A percentile compares a stretch with the other conserved stretches of the same genome.
phyloP scores from a whole-genome alignment of 225 moss, liverwort and hornwort genomes.

The Pseudoscleropodium purum region DNA sequence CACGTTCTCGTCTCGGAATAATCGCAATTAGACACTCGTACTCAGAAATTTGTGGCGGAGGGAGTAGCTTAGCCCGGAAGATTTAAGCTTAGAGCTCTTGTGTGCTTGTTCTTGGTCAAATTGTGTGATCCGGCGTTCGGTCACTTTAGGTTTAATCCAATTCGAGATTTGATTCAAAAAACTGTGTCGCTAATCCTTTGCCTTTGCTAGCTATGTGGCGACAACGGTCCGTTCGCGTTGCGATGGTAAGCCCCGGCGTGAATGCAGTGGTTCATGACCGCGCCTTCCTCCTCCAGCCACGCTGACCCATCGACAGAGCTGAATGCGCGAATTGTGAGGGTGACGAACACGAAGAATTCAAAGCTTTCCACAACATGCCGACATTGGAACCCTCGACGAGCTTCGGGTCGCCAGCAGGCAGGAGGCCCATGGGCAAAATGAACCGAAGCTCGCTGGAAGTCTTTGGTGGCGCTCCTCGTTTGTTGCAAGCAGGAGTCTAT shows the following conservation, averaged over 20 bases:
- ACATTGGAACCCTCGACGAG: constrained; percentile 13
- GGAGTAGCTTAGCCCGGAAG: not conserved
- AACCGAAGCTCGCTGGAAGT: constrained; percentile 41
- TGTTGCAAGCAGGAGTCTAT: constrained; percentile 34
- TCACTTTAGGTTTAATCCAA: not conserved
- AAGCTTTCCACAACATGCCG: not conserved
- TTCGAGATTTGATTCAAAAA: not conserved
- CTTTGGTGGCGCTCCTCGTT: constrained; percentile 48
- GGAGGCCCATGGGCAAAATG: constrained; percentile 2
- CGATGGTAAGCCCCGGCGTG: not conserved
- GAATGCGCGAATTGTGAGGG: not conserved
- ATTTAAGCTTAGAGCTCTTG: not conserved
- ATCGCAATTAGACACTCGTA: not conserved
- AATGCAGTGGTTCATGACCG: not conserved
- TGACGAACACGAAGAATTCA: not conserved
- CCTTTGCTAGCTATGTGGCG: not conserved
- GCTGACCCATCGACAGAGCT: not conserved
- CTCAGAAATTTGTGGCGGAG: not conserved
- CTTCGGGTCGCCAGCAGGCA: not conserved
- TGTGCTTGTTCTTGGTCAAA: not conserved
- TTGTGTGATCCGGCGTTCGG: not conserved
- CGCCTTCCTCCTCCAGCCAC: not conserved
- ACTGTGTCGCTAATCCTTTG: not conserved
- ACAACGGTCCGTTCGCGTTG: not conserved
- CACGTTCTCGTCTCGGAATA: not conserved